Evolutionary conservation across 305 asterid species (phyloP).

Genomic region (Salvia sclarea): DNA sequence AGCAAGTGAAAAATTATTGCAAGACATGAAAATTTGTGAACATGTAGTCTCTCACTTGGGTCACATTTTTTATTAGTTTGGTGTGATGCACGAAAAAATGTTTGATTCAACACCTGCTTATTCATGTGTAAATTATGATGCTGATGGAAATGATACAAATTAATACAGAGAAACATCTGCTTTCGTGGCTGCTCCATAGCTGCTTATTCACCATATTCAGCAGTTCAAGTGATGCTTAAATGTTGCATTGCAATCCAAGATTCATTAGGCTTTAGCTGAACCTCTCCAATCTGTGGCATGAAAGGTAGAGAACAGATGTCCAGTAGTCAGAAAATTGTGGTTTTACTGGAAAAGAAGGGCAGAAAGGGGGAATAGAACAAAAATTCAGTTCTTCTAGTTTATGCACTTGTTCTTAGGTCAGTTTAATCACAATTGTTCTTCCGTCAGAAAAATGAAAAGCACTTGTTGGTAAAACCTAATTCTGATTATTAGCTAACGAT

Average conservation of each 20-base stretch:
- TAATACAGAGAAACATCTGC: conserved; percentile 4
- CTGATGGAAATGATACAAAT: neutral
- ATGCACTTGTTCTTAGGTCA: neutral
- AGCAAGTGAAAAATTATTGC: too few species aligned
- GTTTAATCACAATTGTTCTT: neutral
- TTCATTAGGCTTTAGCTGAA: conserved; percentile 69
- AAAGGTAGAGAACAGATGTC: neutral
- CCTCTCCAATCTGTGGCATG: conserved; percentile 66
- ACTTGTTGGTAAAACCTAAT: neutral
- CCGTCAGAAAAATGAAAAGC: neutral
- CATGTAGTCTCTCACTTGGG: too few species aligned
- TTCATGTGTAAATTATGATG: conserved; percentile 2
- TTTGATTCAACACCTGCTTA: neutral
- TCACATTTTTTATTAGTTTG: too few species aligned
- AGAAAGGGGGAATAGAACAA: too few species aligned
- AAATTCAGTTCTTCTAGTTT: neutral
- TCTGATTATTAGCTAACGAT: neutral
- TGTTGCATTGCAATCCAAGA: conserved; percentile 85
- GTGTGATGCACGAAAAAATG: neutral
- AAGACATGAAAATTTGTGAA: too few species aligned
- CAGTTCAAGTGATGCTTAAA: conserved; percentile 55
- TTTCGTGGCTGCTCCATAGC: too few species aligned
- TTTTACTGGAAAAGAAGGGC: neutral
- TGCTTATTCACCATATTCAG: conserved; percentile 18
- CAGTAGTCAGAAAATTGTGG: conserved; percentile 5